Evolutionary conservation across 179 eudicot species (phyloP).

Genomic region (Silene coronaria): DNA sequence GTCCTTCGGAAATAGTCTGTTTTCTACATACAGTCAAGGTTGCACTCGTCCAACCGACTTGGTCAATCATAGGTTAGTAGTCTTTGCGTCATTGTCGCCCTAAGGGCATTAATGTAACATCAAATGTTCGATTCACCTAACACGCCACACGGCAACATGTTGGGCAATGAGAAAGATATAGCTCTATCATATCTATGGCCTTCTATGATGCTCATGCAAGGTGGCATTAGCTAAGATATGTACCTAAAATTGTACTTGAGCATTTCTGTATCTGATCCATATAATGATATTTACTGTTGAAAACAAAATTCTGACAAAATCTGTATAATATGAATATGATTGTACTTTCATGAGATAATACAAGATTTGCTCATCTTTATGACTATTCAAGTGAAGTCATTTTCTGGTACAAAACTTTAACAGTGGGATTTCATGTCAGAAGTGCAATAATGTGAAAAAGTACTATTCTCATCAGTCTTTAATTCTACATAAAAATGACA

Average conservation of each 20-base stretch:
- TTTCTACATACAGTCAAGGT: neutral
- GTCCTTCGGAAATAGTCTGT: no score
- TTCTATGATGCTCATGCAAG: slow-evolving; percentile 2
- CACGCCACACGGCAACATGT: slow-evolving; percentile 5
- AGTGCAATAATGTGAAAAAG: slow-evolving; percentile 9
- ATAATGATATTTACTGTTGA: slow-evolving; percentile 9
- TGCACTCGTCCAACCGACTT: neutral
- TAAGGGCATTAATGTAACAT: slow-evolving; percentile 11
- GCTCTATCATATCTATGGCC: neutral
- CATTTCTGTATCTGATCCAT: neutral
- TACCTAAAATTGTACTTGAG: slow-evolving; percentile 1
- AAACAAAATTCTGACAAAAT: slow-evolving; percentile 15
- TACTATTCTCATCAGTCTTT: neutral
- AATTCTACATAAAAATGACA: no score
- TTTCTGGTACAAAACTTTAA: slow-evolving; percentile 13
- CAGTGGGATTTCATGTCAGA: slow-evolving; percentile 23
- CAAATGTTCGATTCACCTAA: neutral
- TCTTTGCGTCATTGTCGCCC: neutral
- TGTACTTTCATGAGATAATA: slow-evolving; percentile 10
- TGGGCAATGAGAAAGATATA: slow-evolving; percentile 10
- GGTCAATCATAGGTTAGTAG: neutral
- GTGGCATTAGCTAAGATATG: slow-evolving; percentile 4
- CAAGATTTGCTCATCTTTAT: slow-evolving; percentile 14
- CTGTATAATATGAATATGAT: slow-evolving; percentile 11
- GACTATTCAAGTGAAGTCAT: neutral